Evolutionary conservation across 257 asterid genomes (phyloP), one percentile per base, ranked within the genome.

Genomic region (Solanum chmielewskii): DNA sequence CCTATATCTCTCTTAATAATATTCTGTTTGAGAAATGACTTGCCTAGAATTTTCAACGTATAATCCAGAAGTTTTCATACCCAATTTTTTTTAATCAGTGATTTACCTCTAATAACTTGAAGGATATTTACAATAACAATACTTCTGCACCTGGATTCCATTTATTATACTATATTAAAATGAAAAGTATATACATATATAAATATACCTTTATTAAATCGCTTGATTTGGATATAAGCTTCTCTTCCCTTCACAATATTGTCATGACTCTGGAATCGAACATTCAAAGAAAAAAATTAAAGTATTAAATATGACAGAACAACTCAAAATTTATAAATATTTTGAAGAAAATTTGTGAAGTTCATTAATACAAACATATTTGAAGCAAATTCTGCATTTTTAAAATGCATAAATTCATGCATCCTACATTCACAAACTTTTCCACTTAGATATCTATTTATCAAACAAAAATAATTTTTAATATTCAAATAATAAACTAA

Each of bases 381-480:
- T 23, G 86, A 87, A 13, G 97, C 95, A 44, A 93, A 76, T 23
- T 90, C 91, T 18, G 89, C 90, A 83, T 92, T 88, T 88, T 93
- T 14, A 3, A 94, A 95, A n/a, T 94, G 95, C 49, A 93, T 96
- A 74, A 93, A 96, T n/a, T 94, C 97, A 81, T 86, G 92, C 95
- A 75, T 94, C 98, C 95, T 95, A 92, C 27, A 11, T n/a, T 64
- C 66, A 66, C 81, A 85, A 2, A 11, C 10, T 35, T 35, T 20
- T 7, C 59, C 21, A 49, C 0, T 15, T 49, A 49, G 21, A 49
- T 49, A 49, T 0, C 59, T 49, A 49, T 14, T 49, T 47, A 49
- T 5, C 6, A 49, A 49, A 49, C 6, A 49, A 49, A 49, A 49
- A 49, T 18, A 18, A 56, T 56, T 4, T 52, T 60, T 62, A 23